Conservation (phyloP, 306 rosid genomes). For the Cucurbita argyrosperma region DNA sequence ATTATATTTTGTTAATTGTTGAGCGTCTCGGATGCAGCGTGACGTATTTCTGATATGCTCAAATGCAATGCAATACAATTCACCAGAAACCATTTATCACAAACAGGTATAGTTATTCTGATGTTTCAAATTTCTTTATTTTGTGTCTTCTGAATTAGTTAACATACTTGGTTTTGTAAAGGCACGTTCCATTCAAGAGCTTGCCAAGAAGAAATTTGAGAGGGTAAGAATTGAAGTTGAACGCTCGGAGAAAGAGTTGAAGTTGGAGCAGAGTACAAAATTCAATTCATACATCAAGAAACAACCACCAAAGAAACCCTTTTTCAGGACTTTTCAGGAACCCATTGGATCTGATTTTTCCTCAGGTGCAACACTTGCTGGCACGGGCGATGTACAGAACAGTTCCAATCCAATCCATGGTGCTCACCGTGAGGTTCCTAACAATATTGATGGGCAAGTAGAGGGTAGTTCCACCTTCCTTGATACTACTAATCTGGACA, state of each 20-base stretch:
- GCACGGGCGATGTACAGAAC: slow-evolving; percentile 44
- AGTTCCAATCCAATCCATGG: slow-evolving; percentile 41
- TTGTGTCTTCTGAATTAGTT: slow-evolving; percentile 10
- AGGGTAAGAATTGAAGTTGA: slow-evolving; percentile 47
- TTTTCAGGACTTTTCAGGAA: slow-evolving; percentile 55
- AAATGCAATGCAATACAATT: slow-evolving; percentile 92
- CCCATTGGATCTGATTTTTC: slow-evolving; percentile 84
- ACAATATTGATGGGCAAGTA: slow-evolving; percentile 42
- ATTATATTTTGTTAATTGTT: slow-evolving; percentile 12
- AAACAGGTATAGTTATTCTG: slow-evolving; percentile 52
- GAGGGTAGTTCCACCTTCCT: slow-evolving; percentile 55
- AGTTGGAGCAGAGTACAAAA: slow-evolving; percentile 50
- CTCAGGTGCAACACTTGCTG: slow-evolving; percentile 87
- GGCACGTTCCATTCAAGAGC: slow-evolving; percentile 94
- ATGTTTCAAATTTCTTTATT: background rate
- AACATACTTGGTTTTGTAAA: slow-evolving; percentile 18
- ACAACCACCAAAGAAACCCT: slow-evolving; percentile 47
- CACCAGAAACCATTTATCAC: slow-evolving; percentile 79
- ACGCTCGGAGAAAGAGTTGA: slow-evolving; percentile 54
- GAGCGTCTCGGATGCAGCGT: slow-evolving; percentile 48
- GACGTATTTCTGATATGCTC: slow-evolving; percentile 81
- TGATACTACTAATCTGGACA: slow-evolving; percentile 57
- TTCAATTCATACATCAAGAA: slow-evolving; percentile 54
- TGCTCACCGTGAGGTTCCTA: slow-evolving; percentile 46
- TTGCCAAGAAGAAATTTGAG: slow-evolving; percentile 73